These are phyloP conservation scores for Coemansia sp. DNA, from an alignment of 192 early-diverging fungal genomes.

Conservation along the genomic window DNA sequence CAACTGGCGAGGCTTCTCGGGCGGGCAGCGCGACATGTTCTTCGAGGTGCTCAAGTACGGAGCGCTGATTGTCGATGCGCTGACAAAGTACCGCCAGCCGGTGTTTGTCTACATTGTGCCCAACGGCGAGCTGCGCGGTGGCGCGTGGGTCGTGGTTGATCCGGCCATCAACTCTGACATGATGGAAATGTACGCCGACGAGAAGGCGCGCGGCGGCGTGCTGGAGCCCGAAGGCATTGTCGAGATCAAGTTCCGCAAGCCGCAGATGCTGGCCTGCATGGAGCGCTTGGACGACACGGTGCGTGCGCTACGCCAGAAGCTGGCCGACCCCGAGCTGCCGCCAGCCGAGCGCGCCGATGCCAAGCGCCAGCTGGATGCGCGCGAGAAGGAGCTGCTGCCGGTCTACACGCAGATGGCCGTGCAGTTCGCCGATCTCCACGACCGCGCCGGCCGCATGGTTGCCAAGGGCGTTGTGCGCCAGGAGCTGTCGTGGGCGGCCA, in stretches of 20 bases:
- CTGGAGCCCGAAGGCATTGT: constrained; percentile 97
- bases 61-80: constrained; percentile 94
- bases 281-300: constrained; percentile 86
- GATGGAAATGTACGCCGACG: constrained; percentile 99
- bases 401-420: constrained; percentile 91
- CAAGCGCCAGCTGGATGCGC: constrained; percentile 72
- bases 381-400: constrained; percentile 85
- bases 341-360: constrained; percentile 66
- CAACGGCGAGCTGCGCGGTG: constrained; percentile 95
- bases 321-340: constrained; percentile 58
- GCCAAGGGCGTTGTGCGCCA: constrained; percentile 88
- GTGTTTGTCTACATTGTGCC: constrained; percentile 95
- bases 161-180: constrained; percentile 93
- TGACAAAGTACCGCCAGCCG: constrained; percentile 93
- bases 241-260: constrained; percentile 96
- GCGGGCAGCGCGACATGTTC: constrained; percentile 99
- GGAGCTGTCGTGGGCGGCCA: constrained; percentile 74
- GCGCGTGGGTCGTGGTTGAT: constrained; percentile 97
- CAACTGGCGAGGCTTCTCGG: constrained; percentile 99
- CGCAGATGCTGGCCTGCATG: constrained; percentile 90
- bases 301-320: constrained; percentile 65
- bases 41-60: constrained; percentile 98
- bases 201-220: constrained; percentile 88
- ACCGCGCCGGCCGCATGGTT: constrained; percentile 91
- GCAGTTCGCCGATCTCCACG: constrained; percentile 98